phyloP scores from a whole-genome alignment of 2,329 filamentous ascomycete genomes.

The Lizonia empirigonia region DNA sequence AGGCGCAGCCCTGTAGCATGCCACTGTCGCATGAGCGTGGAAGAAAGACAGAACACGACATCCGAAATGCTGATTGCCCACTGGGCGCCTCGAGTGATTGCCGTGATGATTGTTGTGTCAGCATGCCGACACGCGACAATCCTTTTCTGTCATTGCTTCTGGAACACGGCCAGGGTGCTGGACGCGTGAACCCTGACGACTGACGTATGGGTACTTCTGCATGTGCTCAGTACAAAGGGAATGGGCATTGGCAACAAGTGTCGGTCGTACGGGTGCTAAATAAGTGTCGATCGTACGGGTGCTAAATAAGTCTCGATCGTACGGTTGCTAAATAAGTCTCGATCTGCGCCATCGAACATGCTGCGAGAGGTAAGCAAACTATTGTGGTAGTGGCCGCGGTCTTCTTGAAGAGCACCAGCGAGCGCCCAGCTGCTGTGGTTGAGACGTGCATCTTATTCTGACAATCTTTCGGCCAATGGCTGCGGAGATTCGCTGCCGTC shows the following conservation, averaged over 20 bases:
- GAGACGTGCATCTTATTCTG: slow-evolving; percentile 9
- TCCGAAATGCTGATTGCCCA: slow-evolving; percentile 11
- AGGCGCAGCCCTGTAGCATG: slow-evolving; percentile 16
- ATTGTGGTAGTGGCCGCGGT: background rate
- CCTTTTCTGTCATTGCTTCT: slow-evolving; percentile 11
- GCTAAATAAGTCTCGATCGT: background rate
- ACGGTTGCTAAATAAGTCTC: background rate
- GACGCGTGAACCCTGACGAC: background rate
- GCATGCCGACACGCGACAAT: slow-evolving; percentile 6
- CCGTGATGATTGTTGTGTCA: background rate
- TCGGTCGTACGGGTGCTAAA: slow-evolving; percentile 9
- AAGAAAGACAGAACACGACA: slow-evolving; percentile 3
- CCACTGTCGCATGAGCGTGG: slow-evolving; percentile 15
- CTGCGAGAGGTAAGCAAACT: slow-evolving; percentile 1
- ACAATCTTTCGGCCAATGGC: slow-evolving; percentile 6
- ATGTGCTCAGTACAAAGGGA: slow-evolving; percentile 13
- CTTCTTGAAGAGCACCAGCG: background rate
- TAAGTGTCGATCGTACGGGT: too few relatives aligned
- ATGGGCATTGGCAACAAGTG: too few relatives aligned
- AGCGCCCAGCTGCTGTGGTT: slow-evolving; percentile 8
- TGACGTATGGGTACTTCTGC: slow-evolving; percentile 5
- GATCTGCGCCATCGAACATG: background rate
- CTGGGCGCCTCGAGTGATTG: slow-evolving; percentile 2
- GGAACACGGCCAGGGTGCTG: slow-evolving; percentile 5
- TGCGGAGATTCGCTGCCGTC: background rate